Base-by-base conservation (phyloP, 257 asterid genomes). In the Osmanthus fragrans region DNA sequence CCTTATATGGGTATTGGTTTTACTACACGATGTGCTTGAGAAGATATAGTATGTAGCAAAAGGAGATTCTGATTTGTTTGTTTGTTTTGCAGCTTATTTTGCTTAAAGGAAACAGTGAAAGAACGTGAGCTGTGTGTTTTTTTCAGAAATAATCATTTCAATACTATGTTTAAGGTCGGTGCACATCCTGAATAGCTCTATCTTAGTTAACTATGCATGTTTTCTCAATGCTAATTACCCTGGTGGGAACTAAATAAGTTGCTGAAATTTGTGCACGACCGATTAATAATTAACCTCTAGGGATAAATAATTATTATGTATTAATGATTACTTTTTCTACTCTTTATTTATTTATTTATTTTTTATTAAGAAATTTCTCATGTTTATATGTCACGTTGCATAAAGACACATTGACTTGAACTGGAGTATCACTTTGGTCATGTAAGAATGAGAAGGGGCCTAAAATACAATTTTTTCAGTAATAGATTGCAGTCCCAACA, bases 131-230 rank as follows among this genome's bases (percentile, higher is more conserved):
- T 96, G 69, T 94, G 97, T 76, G 97, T 96, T 70, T 92, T 96
- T 71, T 96, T 96, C 92, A 89, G 99, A 79, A 96, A 96, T 87
- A 96, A 96, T 82, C 99, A 94, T 86, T 96, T 96, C 91, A 96
- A 94, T 82, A 92, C 97, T 65, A 94, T 96, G 99, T 93, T 94
- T 84, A 96, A 96, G 98, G 98, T 96, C 71, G 79, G 91, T 81
- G 66, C 12, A 11, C 78, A 69, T 16, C 58, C 3, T 78, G 73
- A 42, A 65, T 25, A 51, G 49, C 70, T 70, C 29, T 33, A 49
- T 34, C 63, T 40, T 56, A 25, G 16, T 27, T 25, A 25, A 23
- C 18, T 0, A 45, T 54, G 54, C 80, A 64, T 29, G 40, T 76
- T 8, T 15, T 73, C 76, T 40, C 25, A 51, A 37, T 47, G 32